Evolutionary conservation across 164 flowering plant genomes (phyloP).

Genomic region (Magnolia officinalis): DNA sequence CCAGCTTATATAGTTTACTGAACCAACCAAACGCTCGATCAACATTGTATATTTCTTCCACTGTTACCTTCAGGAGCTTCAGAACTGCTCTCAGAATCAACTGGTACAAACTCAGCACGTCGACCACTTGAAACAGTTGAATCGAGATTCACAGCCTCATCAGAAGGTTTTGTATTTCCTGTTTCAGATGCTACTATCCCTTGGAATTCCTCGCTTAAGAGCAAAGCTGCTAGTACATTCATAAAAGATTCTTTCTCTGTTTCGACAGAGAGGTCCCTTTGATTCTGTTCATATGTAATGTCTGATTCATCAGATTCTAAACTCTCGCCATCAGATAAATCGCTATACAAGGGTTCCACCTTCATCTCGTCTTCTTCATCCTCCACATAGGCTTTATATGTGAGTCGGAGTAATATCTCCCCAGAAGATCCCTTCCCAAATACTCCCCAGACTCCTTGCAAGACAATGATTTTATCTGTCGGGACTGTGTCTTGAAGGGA

Average conservation of each 20-base stretch:
- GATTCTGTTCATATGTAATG: constrained; percentile 22
- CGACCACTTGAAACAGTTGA: constrained; percentile 23
- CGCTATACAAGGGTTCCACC: constrained; percentile 36
- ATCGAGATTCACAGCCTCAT: constrained; percentile 24
- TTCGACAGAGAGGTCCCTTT: constrained; percentile 22
- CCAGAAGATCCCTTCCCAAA: constrained; percentile 62
- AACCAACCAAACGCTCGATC: neutral
- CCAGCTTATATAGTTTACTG: neutral
- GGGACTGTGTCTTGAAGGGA: constrained; percentile 91
- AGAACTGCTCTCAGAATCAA: constrained; percentile 30
- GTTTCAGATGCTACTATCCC: constrained; percentile 88
- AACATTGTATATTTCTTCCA: no score
- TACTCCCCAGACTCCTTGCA: constrained; percentile 76
- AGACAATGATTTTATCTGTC: constrained; percentile 68
- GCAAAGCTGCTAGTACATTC: constrained; percentile 81
- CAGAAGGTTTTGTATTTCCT: constrained; percentile 31
- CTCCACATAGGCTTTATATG: constrained; percentile 95
- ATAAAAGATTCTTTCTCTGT: constrained; percentile 74
- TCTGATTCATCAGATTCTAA: constrained; percentile 54
- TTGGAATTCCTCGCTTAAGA: constrained; percentile 94
- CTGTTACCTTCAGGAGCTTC: constrained; percentile 38
- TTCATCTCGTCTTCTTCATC: constrained; percentile 80
- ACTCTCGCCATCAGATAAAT: constrained; percentile 69
- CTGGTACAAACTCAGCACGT: constrained; percentile 24
- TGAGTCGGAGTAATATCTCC: constrained; percentile 78